Percentiles rank a stretch among this genome's conserved stretches.
phyloP scores from a whole-genome alignment of 768 basidiomycete species.

The Candolleomyces efflorescens region DNA sequence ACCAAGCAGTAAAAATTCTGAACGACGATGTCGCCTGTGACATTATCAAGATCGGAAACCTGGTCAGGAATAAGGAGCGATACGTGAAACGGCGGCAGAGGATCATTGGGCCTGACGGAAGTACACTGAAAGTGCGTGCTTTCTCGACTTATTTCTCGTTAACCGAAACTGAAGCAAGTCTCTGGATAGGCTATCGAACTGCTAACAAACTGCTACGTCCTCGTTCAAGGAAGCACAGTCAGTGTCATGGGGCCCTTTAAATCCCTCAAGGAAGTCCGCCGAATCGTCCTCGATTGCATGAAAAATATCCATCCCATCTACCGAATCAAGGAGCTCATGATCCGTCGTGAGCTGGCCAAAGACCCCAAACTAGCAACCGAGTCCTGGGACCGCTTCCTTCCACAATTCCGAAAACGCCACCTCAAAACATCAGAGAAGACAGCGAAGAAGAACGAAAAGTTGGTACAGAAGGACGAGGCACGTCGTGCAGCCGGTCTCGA shows the following conservation, averaged over 20 bases:
- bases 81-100: slow-evolving; percentile 95
- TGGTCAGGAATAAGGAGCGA: slow-evolving; percentile 93
- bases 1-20: slow-evolving; percentile 84
- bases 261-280: slow-evolving; percentile 90
- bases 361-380: slow-evolving; percentile 94
- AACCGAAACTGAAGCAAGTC: background rate
- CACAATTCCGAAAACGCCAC: slow-evolving; percentile 91
- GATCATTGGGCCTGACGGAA: slow-evolving; percentile 96
- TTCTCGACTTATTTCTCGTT: background rate
- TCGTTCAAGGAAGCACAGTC: slow-evolving; percentile 98
- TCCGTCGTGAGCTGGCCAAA: slow-evolving; percentile 94
- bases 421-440: slow-evolving; percentile 95
- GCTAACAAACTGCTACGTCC: slow-evolving; percentile 92
- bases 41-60: slow-evolving; percentile 95
- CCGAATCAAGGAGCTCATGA: slow-evolving; percentile 99
- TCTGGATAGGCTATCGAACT: slow-evolving; percentile 84
- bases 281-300: slow-evolving; percentile 99
- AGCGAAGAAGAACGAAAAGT: slow-evolving; percentile 75
- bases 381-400: slow-evolving; percentile 96
- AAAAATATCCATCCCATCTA: slow-evolving; percentile 99
- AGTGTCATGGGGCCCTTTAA: slow-evolving; percentile 98
- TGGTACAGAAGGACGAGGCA: slow-evolving; percentile 57
- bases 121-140: slow-evolving; percentile 89
- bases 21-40: slow-evolving; percentile 91
- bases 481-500: slow-evolving; percentile 64